Evolutionary conservation across 2,329 filamentous ascomycete genomes (phyloP).

Genomic region (Canariomyces notabilis): DNA sequence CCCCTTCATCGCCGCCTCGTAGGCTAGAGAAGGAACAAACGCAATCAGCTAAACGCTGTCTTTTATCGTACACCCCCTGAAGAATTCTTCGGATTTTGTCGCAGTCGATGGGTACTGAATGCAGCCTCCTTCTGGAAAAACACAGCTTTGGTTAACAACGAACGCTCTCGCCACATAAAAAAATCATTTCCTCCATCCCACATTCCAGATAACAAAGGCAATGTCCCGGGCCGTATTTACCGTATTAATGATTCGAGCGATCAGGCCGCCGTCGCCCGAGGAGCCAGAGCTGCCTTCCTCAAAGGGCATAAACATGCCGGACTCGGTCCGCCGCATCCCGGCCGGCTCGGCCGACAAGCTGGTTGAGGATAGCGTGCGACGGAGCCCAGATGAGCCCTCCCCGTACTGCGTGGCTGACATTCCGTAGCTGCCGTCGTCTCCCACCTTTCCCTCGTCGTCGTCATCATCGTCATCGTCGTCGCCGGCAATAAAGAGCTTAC

Average conservation of each 20-base stretch:
- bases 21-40: conserved; percentile 1
- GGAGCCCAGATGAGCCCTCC: conserved; percentile 32
- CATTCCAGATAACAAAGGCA: conserved; percentile 67
- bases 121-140: conserved; percentile 31
- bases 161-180: conserved; percentile 19
- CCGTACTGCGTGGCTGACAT: conserved; percentile 20
- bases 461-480: conserved; percentile 57
- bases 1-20: not conserved
- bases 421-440: conserved; percentile 10
- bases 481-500: conserved; percentile 59
- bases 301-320: conserved; percentile 88
- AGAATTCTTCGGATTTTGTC: conserved; percentile 20
- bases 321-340: conserved; percentile 71
- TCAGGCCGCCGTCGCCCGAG: conserved; percentile 59
- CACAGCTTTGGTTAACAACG: conserved; percentile 28
- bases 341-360: conserved; percentile 47
- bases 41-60: conserved; percentile 4
- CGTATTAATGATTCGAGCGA: conserved; percentile 77
- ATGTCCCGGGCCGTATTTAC: conserved; percentile 68
- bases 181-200: conserved; percentile 55
- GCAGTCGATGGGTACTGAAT: conserved; percentile 22
- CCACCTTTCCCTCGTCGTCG: conserved; percentile 39
- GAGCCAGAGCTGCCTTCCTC: conserved; percentile 63
- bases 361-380: conserved; percentile 44
- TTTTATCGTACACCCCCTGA: conserved; percentile 25